Conservation (phyloP, 805 yeast genomes). For the Candida schatavii region DNA sequence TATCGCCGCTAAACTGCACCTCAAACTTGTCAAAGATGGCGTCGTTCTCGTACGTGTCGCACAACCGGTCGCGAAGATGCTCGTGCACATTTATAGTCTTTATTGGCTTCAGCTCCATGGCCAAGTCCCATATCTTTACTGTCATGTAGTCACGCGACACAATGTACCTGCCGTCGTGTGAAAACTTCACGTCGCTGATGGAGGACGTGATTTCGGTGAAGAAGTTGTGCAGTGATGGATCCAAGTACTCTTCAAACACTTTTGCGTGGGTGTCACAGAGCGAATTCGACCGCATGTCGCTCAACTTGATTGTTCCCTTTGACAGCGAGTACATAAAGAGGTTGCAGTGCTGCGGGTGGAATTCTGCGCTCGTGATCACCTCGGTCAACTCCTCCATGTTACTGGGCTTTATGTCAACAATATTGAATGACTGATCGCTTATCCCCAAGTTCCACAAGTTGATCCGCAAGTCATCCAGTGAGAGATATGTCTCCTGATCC, state of each 20-base stretch:
- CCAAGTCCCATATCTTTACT: constrained; percentile 96
- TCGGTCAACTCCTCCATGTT: constrained; percentile 99
- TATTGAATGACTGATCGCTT: constrained; percentile 93
- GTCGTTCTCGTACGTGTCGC: constrained; percentile 98
- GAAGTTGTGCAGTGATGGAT: constrained; percentile 89
- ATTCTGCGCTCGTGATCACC: constrained; percentile 94
- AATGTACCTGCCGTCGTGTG: constrained; percentile 88
- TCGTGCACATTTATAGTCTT: constrained; percentile 95
- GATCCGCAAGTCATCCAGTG: constrained; percentile 91
- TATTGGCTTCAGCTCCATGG: constrained; percentile 93
- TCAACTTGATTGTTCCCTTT: constrained; percentile 91
- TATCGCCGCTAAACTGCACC: constrained; percentile 92
- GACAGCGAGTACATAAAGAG: constrained; percentile 92
- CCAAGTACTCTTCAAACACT: constrained; percentile 88
- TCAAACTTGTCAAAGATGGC: constrained; percentile 98
- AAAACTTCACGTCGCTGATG: constrained; percentile 89
- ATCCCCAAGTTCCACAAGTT: constrained; percentile 94
- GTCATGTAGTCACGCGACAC: constrained; percentile 98
- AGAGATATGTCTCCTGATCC: constrained; percentile 92
- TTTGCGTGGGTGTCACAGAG: constrained; percentile 87
- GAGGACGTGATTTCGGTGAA: constrained; percentile 96
- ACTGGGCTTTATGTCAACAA: constrained; percentile 95
- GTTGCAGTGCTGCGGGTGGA: constrained; percentile 91
- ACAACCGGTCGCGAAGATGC: constrained; percentile 84
- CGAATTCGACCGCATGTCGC: constrained; percentile 95